A percentile compares a stretch with the other conserved stretches of the same genome.
phyloP scores from a whole-genome alignment of 2,329 filamentous ascomycete genomes.

The Didymella pomorum region DNA sequence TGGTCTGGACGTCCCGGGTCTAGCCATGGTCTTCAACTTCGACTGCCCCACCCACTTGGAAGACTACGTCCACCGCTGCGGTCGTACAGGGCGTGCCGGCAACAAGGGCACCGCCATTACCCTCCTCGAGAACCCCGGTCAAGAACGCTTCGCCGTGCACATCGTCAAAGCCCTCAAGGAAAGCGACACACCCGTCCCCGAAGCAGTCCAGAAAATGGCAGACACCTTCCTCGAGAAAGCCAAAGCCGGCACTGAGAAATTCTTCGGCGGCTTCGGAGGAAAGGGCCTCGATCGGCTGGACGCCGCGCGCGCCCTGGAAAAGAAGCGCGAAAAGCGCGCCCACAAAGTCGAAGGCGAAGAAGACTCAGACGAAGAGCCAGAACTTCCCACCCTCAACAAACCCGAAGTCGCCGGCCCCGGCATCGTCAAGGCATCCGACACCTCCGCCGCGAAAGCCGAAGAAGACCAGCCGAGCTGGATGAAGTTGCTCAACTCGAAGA shows the following conservation, averaged over 20 bases:
- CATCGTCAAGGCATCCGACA: conserved; percentile 41
- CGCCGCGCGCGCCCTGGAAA: conserved; percentile 86
- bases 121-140: conserved; percentile 88
- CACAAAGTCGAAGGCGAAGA: conserved; percentile 91
- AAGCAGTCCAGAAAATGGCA: conserved; percentile 67
- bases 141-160: conserved; percentile 88
- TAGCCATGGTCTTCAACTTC: conserved; percentile 96
- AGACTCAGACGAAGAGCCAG: conserved; percentile 78
- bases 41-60: conserved; percentile 94
- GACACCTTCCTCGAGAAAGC: conserved; percentile 85
- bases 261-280: conserved; percentile 86
- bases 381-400: conserved; percentile 65
- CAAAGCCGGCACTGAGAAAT: conserved; percentile 89
- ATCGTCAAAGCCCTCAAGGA: conserved; percentile 92
- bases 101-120: conserved; percentile 96
- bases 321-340: conserved; percentile 75
- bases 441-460: conserved; percentile 20
- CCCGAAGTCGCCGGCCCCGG: conserved; percentile 55
- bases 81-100: conserved; percentile 91
- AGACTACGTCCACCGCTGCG: conserved; percentile 94
- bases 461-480: conserved; percentile 42
- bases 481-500: conserved; percentile 67
- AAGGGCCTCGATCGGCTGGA: conserved; percentile 93
- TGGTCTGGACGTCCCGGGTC: conserved; percentile 92
- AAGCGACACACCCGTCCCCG: conserved; percentile 84